phyloP scores from a whole-genome alignment of 163 green algal species.

The Chloroidium sp. region DNA sequence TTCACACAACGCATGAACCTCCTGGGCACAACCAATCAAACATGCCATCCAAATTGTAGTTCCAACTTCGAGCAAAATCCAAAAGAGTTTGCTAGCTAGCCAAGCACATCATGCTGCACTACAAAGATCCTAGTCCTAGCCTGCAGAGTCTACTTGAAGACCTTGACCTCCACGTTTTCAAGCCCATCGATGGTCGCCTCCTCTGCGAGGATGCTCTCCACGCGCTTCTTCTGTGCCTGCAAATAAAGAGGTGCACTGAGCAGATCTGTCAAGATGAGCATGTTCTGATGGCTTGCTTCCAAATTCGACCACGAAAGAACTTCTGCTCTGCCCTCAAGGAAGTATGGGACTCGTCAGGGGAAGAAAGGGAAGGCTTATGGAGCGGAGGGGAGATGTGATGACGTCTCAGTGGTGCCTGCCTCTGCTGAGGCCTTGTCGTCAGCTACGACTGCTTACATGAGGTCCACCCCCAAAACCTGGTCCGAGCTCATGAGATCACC shows the following conservation, averaged over 20 bases:
- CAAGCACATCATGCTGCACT: no score
- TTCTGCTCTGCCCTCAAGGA: neutral
- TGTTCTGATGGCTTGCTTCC: neutral
- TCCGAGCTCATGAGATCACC: no score
- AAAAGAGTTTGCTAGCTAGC: no score
- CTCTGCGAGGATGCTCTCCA: slow-evolving; percentile 49
- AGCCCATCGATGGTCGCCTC: slow-evolving; percentile 44
- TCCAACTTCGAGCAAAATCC: no score
- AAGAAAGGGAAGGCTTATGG: neutral
- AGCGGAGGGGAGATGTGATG: neutral
- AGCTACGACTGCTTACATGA: no score
- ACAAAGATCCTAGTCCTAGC: neutral
- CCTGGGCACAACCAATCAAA: no score
- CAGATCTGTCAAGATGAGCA: neutral
- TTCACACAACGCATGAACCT: no score
- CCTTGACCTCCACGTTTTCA: slow-evolving; percentile 46
- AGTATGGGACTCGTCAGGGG: neutral
- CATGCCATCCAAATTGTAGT: no score
- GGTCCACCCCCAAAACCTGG: no score
- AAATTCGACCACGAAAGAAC: neutral
- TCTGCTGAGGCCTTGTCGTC: no score
- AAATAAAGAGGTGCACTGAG: neutral
- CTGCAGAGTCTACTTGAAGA: slow-evolving; percentile 43
- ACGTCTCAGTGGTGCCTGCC: no score
- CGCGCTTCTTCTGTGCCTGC: slow-evolving; percentile 27